Conservation (phyloP, 805 yeast species). For the Wickerhamomyces xylosicus region DNA sequence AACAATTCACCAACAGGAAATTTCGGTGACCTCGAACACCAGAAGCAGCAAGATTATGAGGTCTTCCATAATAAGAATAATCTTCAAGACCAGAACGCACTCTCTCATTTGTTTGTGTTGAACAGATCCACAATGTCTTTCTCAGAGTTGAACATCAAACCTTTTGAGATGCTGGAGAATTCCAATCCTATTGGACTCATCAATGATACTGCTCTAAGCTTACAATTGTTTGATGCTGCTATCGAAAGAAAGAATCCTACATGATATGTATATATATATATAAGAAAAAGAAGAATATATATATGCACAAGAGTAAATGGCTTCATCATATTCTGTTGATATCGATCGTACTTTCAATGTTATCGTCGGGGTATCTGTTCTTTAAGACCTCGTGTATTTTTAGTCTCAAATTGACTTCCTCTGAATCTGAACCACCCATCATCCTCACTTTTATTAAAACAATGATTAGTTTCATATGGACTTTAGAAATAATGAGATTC, state of each 20-base stretch:
- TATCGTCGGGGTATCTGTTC: slow-evolving; percentile 18
- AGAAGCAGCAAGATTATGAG: too few species aligned
- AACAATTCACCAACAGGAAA: too few species aligned
- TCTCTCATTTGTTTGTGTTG: slow-evolving; percentile 17
- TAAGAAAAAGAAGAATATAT: neutral
- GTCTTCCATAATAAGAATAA: too few species aligned
- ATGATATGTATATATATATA: neutral
- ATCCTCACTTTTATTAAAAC: slow-evolving; percentile 45
- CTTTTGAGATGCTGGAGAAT: slow-evolving; percentile 53
- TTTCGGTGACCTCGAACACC: too few species aligned
- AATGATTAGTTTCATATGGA: slow-evolving; percentile 50
- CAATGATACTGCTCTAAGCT: slow-evolving; percentile 44
- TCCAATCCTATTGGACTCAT: slow-evolving; percentile 33
- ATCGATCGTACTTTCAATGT: slow-evolving; percentile 34
- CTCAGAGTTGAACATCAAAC: slow-evolving; percentile 29
- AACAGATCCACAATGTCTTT: slow-evolving; percentile 20
- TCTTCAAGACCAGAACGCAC: slow-evolving; percentile 12
- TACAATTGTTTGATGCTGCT: slow-evolving; percentile 44
- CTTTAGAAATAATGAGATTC: slow-evolving; percentile 44
- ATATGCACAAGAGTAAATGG: neutral
- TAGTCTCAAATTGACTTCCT: slow-evolving; percentile 45
- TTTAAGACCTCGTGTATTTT: slow-evolving; percentile 34
- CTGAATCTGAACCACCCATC: slow-evolving; percentile 66
- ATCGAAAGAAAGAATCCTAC: slow-evolving; percentile 36
- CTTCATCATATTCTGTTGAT: slow-evolving; percentile 22